Evolutionary conservation across 768 basidiomycete genomes (phyloP).

Genomic region (Collybia sordida): DNA sequence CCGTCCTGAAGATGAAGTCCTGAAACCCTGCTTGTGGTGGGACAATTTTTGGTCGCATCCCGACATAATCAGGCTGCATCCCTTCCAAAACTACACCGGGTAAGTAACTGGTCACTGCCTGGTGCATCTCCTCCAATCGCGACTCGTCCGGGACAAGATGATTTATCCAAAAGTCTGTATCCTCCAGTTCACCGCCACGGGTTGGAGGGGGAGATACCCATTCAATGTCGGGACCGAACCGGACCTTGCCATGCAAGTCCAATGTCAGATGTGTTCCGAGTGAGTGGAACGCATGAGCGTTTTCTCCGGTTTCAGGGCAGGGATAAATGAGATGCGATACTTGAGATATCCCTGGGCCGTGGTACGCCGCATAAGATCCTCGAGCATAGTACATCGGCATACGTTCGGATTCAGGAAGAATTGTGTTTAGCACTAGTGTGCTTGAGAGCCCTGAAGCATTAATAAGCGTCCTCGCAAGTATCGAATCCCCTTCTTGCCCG

Average conservation of each 20-base stretch:
- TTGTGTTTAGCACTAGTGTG: slow-evolving; percentile 66
- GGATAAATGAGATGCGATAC: slow-evolving; percentile 88
- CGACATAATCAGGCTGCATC: slow-evolving; percentile 79
- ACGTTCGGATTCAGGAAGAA: slow-evolving; percentile 54
- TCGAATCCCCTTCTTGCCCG: slow-evolving; percentile 47
- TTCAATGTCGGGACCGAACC: slow-evolving; percentile 92
- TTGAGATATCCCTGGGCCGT: slow-evolving; percentile 68
- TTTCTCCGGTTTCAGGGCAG: slow-evolving; percentile 67
- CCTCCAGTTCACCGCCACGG: slow-evolving; percentile 33
- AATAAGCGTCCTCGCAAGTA: slow-evolving; percentile 75
- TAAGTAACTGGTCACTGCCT: slow-evolving; percentile 72
- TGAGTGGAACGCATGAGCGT: slow-evolving; percentile 70
- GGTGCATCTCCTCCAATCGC: slow-evolving; percentile 61
- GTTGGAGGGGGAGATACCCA: slow-evolving; percentile 65
- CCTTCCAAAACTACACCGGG: slow-evolving; percentile 60
- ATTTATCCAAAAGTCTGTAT: slow-evolving; percentile 74
- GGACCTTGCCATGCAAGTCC: slow-evolving; percentile 79
- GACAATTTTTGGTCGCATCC: slow-evolving; percentile 86
- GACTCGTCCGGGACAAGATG: slow-evolving; percentile 66
- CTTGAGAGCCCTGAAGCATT: slow-evolving; percentile 82
- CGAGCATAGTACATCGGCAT: slow-evolving; percentile 79
- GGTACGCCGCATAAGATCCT: slow-evolving; percentile 88
- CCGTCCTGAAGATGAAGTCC: slow-evolving; percentile 76
- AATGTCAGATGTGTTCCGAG: slow-evolving; percentile 92
- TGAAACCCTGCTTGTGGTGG: slow-evolving; percentile 73